Evolutionary conservation across 1,284 basidiomycete genomes (phyloP).

Genomic region (Ganoderma sp.): DNA sequence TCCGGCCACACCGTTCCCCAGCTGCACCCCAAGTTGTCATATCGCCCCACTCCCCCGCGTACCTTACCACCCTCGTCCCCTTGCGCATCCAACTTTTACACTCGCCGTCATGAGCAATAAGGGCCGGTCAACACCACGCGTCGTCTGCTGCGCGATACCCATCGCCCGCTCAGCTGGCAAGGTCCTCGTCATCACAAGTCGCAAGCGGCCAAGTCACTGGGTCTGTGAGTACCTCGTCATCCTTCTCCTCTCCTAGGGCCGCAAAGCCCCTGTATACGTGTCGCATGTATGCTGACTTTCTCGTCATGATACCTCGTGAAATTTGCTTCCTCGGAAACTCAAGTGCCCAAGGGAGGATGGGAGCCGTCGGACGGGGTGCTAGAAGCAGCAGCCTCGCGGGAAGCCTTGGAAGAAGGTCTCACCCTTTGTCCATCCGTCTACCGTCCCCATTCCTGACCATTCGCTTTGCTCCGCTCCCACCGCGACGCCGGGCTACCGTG

Average conservation of each 20-base stretch:
- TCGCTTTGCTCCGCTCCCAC: constrained; percentile 39
- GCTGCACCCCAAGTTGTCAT: constrained; percentile 3
- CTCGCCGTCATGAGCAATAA: constrained; percentile 68
- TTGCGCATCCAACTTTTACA: constrained; percentile 28
- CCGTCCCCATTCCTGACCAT: constrained; percentile 63
- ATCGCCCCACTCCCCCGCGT: constrained; percentile 21
- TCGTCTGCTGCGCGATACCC: constrained; percentile 87
- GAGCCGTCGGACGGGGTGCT: constrained; percentile 77
- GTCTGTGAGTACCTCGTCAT: constrained; percentile 70
- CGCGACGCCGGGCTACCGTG: constrained; percentile 23
- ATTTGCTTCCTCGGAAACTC: neutral
- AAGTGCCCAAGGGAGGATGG: constrained; percentile 88
- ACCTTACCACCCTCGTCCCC: constrained; percentile 26
- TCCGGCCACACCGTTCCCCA: constrained; percentile 6
- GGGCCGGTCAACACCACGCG: constrained; percentile 75
- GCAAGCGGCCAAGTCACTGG: constrained; percentile 79
- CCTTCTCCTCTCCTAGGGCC: constrained; percentile 15
- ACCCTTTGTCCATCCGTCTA: constrained; percentile 75
- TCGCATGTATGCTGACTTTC: constrained; percentile 19
- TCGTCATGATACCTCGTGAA: neutral
- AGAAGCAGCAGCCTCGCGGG: constrained; percentile 83
- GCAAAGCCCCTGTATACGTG: constrained; percentile 22
- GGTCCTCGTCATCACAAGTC: constrained; percentile 80
- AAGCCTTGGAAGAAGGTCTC: constrained; percentile 92
- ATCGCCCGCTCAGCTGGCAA: constrained; percentile 73